Percentiles rank a stretch among this genome's conserved stretches.
Conservation (phyloP, 805 yeast genomes). For the Lachancea fermentati region DNA sequence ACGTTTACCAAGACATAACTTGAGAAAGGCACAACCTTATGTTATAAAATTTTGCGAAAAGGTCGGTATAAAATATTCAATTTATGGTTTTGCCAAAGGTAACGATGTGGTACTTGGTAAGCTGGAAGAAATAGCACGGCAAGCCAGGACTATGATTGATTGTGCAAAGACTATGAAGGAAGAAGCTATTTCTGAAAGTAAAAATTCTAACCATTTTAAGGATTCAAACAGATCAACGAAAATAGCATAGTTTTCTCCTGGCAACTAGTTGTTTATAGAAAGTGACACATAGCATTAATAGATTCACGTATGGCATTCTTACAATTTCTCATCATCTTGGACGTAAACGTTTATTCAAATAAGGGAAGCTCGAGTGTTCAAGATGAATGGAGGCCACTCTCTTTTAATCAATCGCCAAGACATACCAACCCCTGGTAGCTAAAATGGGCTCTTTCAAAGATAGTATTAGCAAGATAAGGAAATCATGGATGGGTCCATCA, state of each 20-base stretch:
- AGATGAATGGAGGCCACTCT: no score
- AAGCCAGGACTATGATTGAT: slow-evolving; percentile 68
- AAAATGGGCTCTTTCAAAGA: slow-evolving; percentile 1
- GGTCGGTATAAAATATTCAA: slow-evolving; percentile 73
- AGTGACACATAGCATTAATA: background rate
- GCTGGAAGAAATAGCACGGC: slow-evolving; percentile 71
- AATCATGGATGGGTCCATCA: background rate
- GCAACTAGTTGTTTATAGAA: background rate
- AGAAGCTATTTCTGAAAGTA: slow-evolving; percentile 33
- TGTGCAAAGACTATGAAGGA: slow-evolving; percentile 60
- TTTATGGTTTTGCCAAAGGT: slow-evolving; percentile 79
- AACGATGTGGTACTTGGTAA: slow-evolving; percentile 64
- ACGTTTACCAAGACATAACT: slow-evolving; percentile 80
- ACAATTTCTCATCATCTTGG: background rate
- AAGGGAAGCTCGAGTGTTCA: background rate
- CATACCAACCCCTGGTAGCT: background rate
- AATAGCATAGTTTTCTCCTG: background rate
- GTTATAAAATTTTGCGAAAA: slow-evolving; percentile 71
- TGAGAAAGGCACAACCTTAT: slow-evolving; percentile 64
- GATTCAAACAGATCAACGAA: background rate
- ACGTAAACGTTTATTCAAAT: background rate
- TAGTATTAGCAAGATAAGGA: background rate
- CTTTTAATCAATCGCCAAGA: background rate
- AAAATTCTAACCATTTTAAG: background rate
- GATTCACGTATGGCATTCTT: no score